Percentiles rank a stretch among this genome's conserved stretches.
Conservation (phyloP, 2,329 filamentous ascomycete genomes). For the Aspergillus pseudotamarii region DNA sequence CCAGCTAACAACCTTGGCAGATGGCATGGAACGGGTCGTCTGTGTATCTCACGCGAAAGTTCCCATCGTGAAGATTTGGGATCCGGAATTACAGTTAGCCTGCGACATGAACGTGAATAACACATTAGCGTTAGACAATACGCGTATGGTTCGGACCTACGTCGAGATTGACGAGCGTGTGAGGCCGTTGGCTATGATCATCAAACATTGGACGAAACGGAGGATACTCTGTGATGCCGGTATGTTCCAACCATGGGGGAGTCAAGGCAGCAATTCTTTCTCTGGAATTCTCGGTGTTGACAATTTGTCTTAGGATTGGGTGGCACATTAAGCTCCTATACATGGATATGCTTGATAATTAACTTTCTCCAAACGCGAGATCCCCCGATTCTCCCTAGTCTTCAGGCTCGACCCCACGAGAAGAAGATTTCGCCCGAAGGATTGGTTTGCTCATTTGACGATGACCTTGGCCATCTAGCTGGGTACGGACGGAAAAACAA, state of each 20-base stretch:
- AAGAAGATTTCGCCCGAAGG: constrained; percentile 66
- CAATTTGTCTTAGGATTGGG: constrained; percentile 68
- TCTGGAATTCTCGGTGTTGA: constrained; percentile 20
- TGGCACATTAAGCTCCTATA: constrained; percentile 95
- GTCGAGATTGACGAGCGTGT: constrained; percentile 91
- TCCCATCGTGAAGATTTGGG: constrained; percentile 98
- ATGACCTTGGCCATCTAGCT: constrained; percentile 74
- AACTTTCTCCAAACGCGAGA: constrained; percentile 89
- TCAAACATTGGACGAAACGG: constrained; percentile 95
- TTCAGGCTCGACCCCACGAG: constrained; percentile 73
- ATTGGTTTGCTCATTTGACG: constrained; percentile 76
- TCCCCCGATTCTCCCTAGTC: constrained; percentile 79
- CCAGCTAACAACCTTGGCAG: constrained; percentile 50
- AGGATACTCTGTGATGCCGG: constrained; percentile 95
- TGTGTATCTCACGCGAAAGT: constrained; percentile 95
- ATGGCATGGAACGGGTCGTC: constrained; percentile 94
- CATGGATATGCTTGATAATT: constrained; percentile 98
- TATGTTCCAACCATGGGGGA: constrained; percentile 50
- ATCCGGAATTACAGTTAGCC: constrained; percentile 83
- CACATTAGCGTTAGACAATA: constrained; percentile 90
- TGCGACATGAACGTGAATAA: constrained; percentile 99
- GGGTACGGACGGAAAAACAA: constrained; percentile 79
- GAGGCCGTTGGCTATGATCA: constrained; percentile 88
- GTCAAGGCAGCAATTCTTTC: not conserved
- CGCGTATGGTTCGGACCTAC: constrained; percentile 96